phyloP scores from a whole-genome alignment of 495 filamentous ascomycete species.

The Hypoxylon lenormandii region DNA sequence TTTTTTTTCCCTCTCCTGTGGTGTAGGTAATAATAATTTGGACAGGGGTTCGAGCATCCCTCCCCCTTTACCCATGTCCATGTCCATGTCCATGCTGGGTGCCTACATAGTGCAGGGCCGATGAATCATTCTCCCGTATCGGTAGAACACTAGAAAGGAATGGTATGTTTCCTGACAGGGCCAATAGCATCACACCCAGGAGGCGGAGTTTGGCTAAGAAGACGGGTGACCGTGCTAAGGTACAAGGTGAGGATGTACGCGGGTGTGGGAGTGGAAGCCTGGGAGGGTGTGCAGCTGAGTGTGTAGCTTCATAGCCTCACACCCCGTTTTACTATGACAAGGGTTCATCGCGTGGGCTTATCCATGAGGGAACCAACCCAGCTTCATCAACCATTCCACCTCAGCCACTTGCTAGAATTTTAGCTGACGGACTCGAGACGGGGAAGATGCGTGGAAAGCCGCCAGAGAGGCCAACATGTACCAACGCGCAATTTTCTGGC shows the following conservation, averaged over 20 bases:
- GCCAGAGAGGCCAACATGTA: slow-evolving; percentile 3
- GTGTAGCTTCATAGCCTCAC: slow-evolving; percentile 41
- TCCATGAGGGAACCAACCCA: slow-evolving; percentile 40
- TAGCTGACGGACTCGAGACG: slow-evolving; percentile 10
- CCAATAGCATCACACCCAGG: slow-evolving; percentile 47
- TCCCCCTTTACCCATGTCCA: slow-evolving; percentile 34
- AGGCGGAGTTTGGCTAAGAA: slow-evolving; percentile 48
- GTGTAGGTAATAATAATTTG: slow-evolving; percentile 44
- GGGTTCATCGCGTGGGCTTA: slow-evolving; percentile 22
- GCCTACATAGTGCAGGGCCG: slow-evolving; percentile 40
- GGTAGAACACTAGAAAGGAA: slow-evolving; percentile 47
- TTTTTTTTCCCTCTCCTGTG: slow-evolving; percentile 41
- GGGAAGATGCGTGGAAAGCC: slow-evolving; percentile 7
- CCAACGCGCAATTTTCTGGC: slow-evolving; percentile 8
- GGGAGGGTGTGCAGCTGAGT: slow-evolving; percentile 28
- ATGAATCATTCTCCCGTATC: slow-evolving; percentile 45
- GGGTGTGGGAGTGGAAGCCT: slow-evolving; percentile 24
- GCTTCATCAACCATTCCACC: slow-evolving; percentile 21
- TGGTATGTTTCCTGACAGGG: slow-evolving; percentile 45
- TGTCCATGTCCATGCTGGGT: slow-evolving; percentile 20
- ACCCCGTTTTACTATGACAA: slow-evolving; percentile 27
- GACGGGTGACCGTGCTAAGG: slow-evolving; percentile 44
- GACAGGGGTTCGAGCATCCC: slow-evolving; percentile 30
- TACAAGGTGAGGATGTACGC: slow-evolving; percentile 33
- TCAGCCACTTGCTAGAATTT: slow-evolving; percentile 34